A percentile compares a stretch with the other conserved stretches of the same genome.
phyloP scores from a whole-genome alignment of 768 basidiomycete genomes.

The Tricholoma terreum region DNA sequence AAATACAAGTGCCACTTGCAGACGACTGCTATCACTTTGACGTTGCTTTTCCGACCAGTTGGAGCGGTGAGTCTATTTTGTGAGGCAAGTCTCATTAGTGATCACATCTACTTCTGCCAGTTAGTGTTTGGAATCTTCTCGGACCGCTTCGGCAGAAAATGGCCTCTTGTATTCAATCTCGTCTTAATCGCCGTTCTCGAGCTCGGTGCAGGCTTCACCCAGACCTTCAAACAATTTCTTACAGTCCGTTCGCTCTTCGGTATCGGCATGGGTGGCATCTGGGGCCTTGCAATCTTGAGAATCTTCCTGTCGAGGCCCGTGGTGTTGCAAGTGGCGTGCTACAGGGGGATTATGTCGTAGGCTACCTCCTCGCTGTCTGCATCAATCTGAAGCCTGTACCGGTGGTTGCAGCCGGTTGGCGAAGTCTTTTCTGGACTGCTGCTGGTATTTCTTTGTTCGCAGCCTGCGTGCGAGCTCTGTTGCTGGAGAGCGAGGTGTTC shows the following conservation, averaged over 20 bases:
- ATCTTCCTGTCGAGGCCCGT: conserved; percentile 80
- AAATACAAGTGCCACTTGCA: too few relatives aligned
- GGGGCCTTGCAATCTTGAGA: conserved; percentile 85
- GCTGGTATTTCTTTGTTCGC: conserved; percentile 66
- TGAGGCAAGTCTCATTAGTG: conserved; percentile 41
- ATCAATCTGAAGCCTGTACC: conserved; percentile 69
- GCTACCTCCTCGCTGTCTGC: conserved; percentile 78
- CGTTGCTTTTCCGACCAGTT: conserved; percentile 76
- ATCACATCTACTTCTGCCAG: conserved; percentile 15
- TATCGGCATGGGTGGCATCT: conserved; percentile 88
- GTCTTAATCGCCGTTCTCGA: conserved; percentile 68
- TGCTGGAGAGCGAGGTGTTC: conserved; percentile 80
- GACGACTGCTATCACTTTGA: too few relatives aligned
- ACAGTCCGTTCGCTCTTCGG: conserved; percentile 82
- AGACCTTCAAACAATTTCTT: conserved; percentile 76
- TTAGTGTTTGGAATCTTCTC: conserved; percentile 79
- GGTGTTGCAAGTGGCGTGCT: conserved; percentile 82
- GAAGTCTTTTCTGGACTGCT: conserved; percentile 77
- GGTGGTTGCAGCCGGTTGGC: conserved; percentile 50
- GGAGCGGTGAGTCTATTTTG: too few relatives aligned
- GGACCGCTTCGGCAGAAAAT: too few relatives aligned
- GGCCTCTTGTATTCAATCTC: conserved; percentile 80
- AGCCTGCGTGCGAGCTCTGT: conserved; percentile 54
- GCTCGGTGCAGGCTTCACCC: conserved; percentile 77
- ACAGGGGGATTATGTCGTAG: conserved; percentile 86